Evolutionary conservation across 371 early-diverging fungal species (phyloP), one percentile per base, ranked within the genome.

Genomic region (Actinomucor elegans): DNA sequence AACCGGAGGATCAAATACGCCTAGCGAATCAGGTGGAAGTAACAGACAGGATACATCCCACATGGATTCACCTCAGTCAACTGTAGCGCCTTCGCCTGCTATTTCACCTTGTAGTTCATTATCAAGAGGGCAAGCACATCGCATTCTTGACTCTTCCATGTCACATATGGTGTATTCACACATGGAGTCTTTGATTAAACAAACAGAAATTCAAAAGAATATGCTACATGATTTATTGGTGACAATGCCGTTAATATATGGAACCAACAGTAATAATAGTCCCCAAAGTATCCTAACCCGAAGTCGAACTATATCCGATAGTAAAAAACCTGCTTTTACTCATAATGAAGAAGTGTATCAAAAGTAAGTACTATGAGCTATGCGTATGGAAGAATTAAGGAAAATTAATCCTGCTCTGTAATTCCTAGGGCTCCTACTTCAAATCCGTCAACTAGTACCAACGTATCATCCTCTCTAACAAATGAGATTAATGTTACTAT

Each of bases 121-220:
- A 53, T 74, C 32, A 49, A 70, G 53, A 66, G 74, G 79, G 37
- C 72, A 50, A 57, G 57, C 48, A 9, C 43, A 48, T 33, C 58
- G 55, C 29, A 47, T 59, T 26, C 47, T 44, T 28, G 60, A 65
- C 14, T 27, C 52, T 6, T 48, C 57, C 3, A 48, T 54, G 23
- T 42, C 60, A 5, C 48, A 64, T 33, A 36, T 62, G 46, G 20
- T 62, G 15, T 59, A 48, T 31, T 29, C 60, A 2, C 66, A 62
- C 28, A 50, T 65, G 53, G 66, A 65, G 18, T 52, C 37, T 24
- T n/a, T 62, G n/a, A 23, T 62, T 14, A 59, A 56, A 40, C 66
- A 62, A 32, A 58, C 55, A 2, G 66, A 64, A 29, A 43, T 61
- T 9, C 70, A 65, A 35, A 52, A 56, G n/a, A 54, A 34, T 14